Conservation (phyloP, 139 green algal genomes). For the Asterochloris sp. region DNA sequence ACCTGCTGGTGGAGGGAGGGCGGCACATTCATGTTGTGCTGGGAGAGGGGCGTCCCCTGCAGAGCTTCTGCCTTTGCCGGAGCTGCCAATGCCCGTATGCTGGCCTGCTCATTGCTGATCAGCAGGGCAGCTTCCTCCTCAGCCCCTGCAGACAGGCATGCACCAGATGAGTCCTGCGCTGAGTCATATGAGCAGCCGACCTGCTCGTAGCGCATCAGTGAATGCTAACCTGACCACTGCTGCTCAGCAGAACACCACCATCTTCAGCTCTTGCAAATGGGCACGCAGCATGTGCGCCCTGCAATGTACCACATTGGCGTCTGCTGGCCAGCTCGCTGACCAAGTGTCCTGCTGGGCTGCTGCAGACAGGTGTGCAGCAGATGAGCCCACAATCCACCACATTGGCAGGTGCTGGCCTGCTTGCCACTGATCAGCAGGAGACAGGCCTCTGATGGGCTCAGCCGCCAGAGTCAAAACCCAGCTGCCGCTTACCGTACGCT, state of each 20-base stretch:
- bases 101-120: conserved; percentile 8
- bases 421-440: neutral
- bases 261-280: too few relatives aligned
- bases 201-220: too few relatives aligned
- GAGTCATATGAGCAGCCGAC: too few relatives aligned
- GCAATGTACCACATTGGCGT: too few relatives aligned
- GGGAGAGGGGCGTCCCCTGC: neutral
- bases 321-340: too few relatives aligned
- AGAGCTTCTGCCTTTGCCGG: neutral
- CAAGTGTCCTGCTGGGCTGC: too few relatives aligned
- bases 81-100: neutral
- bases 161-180: too few relatives aligned
- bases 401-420: neutral
- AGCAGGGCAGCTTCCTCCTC: conserved; percentile 19
- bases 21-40: conserved; percentile 4
- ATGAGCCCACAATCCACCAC: neutral
- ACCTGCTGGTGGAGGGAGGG: neutral
- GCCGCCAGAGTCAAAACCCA: neutral
- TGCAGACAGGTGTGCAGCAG: too few relatives aligned
- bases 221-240: too few relatives aligned
- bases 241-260: too few relatives aligned
- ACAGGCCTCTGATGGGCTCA: neutral
- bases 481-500: neutral
- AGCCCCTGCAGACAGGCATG: neutral
- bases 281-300: too few relatives aligned